These are phyloP conservation scores for Spongospora subterranea DNA, from an alignment of 208 protist genomes.

Conservation along the genomic window DNA sequence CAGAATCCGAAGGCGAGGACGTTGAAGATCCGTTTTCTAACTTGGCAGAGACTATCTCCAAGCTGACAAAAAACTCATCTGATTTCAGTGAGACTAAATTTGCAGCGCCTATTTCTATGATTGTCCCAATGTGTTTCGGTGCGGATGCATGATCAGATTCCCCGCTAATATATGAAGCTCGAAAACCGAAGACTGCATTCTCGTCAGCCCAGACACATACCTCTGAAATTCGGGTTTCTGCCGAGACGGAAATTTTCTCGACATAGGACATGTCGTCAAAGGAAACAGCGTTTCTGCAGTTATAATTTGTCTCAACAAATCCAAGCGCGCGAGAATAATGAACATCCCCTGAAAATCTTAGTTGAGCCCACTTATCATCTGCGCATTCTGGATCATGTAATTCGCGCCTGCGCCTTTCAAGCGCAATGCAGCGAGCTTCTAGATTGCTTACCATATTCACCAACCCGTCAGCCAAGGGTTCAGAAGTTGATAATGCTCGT, in stretches of 20 bases:
- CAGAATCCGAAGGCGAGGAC: neutral
- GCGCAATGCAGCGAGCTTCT: neutral
- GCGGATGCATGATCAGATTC: neutral
- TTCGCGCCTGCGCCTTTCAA: conserved; percentile 22
- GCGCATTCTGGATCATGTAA: conserved; percentile 45
- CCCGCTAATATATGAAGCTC: neutral
- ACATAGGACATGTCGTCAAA: conserved; percentile 1
- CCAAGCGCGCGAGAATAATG: neutral
- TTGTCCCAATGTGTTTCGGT: neutral
- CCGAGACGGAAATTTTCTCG: neutral
- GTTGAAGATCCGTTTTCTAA: neutral
- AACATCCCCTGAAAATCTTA: conserved; percentile 31
- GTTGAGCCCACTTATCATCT: neutral
- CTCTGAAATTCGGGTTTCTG: neutral
- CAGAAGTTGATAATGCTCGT: neutral
- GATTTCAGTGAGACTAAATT: conserved; percentile 16
- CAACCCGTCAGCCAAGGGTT: conserved; percentile 19
- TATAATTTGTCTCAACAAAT: neutral
- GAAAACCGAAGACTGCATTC: neutral
- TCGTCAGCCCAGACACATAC: conserved; percentile 4
- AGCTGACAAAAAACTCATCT: conserved; percentile 13
- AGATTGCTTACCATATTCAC: conserved; percentile 49
- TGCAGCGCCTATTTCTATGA: neutral
- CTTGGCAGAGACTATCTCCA: neutral
- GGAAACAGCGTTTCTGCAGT: neutral